These are phyloP conservation scores for Russula compacta DNA, from an alignment of 768 basidiomycete species.

Conservation along the genomic window DNA sequence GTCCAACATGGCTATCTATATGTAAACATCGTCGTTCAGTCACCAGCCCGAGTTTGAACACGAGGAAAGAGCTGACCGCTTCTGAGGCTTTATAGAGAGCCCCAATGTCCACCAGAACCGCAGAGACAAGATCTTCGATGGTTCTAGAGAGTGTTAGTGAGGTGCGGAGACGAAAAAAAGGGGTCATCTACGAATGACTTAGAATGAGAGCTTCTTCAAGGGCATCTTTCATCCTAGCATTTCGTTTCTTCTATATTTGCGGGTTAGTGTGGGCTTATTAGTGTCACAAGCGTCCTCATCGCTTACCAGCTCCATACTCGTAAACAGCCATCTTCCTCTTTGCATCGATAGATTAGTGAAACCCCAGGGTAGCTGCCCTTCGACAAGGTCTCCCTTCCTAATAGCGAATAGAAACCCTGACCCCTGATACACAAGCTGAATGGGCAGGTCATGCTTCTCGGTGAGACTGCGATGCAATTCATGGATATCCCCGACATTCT, in stretches of 20 bases:
- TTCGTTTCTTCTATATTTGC: conserved; percentile 64
- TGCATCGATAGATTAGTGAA: conserved; percentile 61
- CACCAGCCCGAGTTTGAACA: no score
- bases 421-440: conserved; percentile 63
- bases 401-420: conserved; percentile 65
- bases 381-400: conserved; percentile 57
- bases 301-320: conserved; percentile 72
- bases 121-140: conserved; percentile 64
- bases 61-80: conserved; percentile 43
- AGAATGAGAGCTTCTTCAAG: conserved; percentile 83
- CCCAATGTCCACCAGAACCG: conserved; percentile 63
- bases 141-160: conserved; percentile 39
- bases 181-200: conserved; percentile 56
- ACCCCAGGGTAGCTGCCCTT: conserved; percentile 52
- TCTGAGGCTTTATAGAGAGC: conserved; percentile 87
- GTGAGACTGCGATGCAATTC: conserved; percentile 50
- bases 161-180: background rate
- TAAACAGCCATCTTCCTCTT: conserved; percentile 67
- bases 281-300: background rate
- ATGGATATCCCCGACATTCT: conserved; percentile 85
- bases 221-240: conserved; percentile 82
- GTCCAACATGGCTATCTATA: conserved; percentile 77
- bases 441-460: conserved; percentile 54
- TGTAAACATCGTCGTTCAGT: background rate
- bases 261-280: background rate